Conservation (phyloP, 495 filamentous ascomycete genomes). For the Amphirosellinia nigrospora region DNA sequence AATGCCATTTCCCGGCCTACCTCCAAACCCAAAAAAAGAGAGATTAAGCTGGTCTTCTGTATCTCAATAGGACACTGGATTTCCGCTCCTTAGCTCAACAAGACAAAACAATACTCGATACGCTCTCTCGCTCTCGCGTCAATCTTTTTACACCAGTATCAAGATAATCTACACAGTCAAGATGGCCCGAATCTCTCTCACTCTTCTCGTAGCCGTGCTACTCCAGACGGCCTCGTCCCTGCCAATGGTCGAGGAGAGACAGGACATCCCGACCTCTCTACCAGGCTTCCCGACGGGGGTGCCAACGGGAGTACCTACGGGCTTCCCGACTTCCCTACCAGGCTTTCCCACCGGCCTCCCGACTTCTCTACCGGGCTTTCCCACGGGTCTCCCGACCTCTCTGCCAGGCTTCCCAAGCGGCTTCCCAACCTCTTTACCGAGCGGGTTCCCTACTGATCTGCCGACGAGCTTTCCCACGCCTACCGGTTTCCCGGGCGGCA, state of each 20-base stretch:
- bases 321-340: not conserved
- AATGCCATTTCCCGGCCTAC: constrained; percentile 10
- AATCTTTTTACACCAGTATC: constrained; percentile 2
- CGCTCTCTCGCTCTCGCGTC: constrained; percentile 5
- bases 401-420: no score
- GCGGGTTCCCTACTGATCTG: not conserved
- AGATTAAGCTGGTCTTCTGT: constrained; percentile 24
- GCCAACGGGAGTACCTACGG: not conserved
- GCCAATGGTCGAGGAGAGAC: constrained; percentile 15
- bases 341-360: not conserved
- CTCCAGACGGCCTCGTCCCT: constrained; percentile 13
- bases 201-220: constrained; percentile 13
- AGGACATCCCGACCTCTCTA: not conserved
- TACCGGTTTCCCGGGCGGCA: not conserved
- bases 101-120: constrained; percentile 8
- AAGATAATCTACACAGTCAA: constrained; percentile 2
- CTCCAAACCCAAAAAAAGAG: not conserved
- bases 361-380: constrained; percentile 6
- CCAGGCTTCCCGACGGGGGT: not conserved
- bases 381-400: constrained; percentile 6
- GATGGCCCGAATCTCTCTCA: constrained; percentile 21
- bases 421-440: not conserved
- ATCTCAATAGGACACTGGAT: not conserved
- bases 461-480: not conserved
- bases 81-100: not conserved